Evolutionary conservation across 257 asterid species (phyloP).

Genomic region (Nemophila menziesii): DNA sequence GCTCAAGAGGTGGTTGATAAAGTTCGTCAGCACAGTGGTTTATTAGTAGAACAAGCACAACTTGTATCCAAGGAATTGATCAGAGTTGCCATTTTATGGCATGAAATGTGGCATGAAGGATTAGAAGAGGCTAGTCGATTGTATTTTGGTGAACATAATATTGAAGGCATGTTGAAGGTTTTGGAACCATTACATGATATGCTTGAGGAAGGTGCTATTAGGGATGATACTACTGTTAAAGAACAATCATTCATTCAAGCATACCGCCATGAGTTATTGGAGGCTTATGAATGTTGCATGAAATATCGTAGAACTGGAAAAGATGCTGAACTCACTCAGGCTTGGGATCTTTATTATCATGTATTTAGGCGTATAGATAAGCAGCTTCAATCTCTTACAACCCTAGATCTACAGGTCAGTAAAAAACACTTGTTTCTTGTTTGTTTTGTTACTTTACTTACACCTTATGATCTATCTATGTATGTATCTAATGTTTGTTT

Average conservation of each 20-base stretch:
- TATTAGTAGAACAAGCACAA: constrained; percentile 97
- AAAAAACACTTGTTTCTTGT: constrained; percentile 19
- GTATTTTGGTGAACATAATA: constrained; percentile 94
- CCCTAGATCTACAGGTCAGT: constrained; percentile 97
- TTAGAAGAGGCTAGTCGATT: constrained; percentile 98
- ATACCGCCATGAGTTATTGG: constrained; percentile 73
- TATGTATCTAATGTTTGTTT: constrained; percentile 7
- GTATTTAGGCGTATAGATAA: constrained; percentile 91
- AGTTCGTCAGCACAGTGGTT: constrained; percentile 96
- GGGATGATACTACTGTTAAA: constrained; percentile 70
- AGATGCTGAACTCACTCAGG: constrained; percentile 98
- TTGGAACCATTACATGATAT: constrained; percentile 87
- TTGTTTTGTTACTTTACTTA: background rate
- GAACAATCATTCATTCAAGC: constrained; percentile 97
- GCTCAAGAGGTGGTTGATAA: constrained; percentile 97
- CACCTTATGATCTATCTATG: constrained; percentile 5
- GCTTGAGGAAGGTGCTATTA: constrained; percentile 91
- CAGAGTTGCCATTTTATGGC: constrained; percentile 98
- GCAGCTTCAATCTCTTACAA: constrained; percentile 89
- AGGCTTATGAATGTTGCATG: constrained; percentile 89
- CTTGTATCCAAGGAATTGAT: constrained; percentile 95
- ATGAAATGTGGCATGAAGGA: constrained; percentile 99
- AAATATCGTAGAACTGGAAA: constrained; percentile 70
- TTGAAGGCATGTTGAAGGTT: constrained; percentile 90
- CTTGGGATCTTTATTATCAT: constrained; percentile 98